A percentile compares a stretch with the other conserved stretches of the same genome.
phyloP scores from a whole-genome alignment of 495 filamentous ascomycete species.

The Astrothelium subdiscretum region DNA sequence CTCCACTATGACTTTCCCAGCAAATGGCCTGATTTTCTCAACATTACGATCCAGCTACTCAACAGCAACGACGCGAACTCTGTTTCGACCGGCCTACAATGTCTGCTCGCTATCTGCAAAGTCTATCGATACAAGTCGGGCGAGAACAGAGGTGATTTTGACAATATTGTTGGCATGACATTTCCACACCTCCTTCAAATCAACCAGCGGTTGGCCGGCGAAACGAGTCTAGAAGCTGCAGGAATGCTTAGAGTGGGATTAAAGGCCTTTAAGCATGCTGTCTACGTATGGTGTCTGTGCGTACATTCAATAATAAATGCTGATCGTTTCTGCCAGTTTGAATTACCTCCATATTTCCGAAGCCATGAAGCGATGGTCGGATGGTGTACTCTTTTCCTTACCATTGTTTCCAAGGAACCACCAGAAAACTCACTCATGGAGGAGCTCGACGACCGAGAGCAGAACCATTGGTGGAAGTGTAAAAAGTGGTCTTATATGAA shows the following conservation, averaged over 20 bases:
- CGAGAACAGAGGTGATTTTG: slow-evolving; percentile 73
- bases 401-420: slow-evolving; percentile 73
- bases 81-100: slow-evolving; percentile 87
- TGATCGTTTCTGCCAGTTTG: slow-evolving; percentile 51
- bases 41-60: slow-evolving; percentile 78
- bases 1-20: slow-evolving; percentile 91
- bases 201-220: slow-evolving; percentile 75
- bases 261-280: slow-evolving; percentile 95
- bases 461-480: slow-evolving; percentile 97
- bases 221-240: slow-evolving; percentile 82
- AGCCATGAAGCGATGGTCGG: slow-evolving; percentile 73
- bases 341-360: slow-evolving; percentile 65
- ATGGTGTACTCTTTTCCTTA: slow-evolving; percentile 91
- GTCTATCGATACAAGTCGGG: slow-evolving; percentile 87
- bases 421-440: slow-evolving; percentile 69
- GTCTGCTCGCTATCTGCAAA: slow-evolving; percentile 81
- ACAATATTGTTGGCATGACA: slow-evolving; percentile 80
- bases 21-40: slow-evolving; percentile 84
- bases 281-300: no score
- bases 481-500: slow-evolving; percentile 99
- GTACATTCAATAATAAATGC: no score
- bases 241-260: slow-evolving; percentile 93
- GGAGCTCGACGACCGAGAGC: slow-evolving; percentile 75
- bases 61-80: slow-evolving; percentile 70
- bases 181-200: slow-evolving; percentile 87